A percentile compares a stretch with the other conserved stretches of the same genome.
Conservation (phyloP, 2,329 filamentous ascomycete species). For the Colletotrichum sp. region DNA sequence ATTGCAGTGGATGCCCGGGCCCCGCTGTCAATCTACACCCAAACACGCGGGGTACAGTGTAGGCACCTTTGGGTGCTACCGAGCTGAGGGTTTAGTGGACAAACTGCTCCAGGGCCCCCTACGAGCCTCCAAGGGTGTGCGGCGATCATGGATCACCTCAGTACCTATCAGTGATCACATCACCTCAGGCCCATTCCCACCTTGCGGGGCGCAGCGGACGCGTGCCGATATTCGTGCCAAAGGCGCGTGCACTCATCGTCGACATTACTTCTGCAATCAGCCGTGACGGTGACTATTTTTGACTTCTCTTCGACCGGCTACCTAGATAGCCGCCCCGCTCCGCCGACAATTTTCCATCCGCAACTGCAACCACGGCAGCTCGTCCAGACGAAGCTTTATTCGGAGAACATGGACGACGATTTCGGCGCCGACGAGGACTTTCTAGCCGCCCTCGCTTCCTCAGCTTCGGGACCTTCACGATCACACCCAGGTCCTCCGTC, state of each 20-base stretch:
- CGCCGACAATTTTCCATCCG: background rate
- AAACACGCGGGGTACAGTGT: background rate
- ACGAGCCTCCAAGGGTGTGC: background rate
- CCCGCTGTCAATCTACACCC: background rate
- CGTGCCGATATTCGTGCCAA: background rate
- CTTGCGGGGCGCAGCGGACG: background rate
- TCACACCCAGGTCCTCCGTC: slow-evolving; percentile 24
- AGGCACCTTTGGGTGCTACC: background rate
- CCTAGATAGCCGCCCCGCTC: background rate
- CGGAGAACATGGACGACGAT: slow-evolving; percentile 52
- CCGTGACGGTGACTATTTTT: background rate
- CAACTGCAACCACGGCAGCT: background rate
- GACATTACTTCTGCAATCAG: background rate
- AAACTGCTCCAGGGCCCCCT: background rate
- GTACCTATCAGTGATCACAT: too few relatives aligned
- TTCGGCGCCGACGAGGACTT: slow-evolving; percentile 63
- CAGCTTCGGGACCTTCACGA: slow-evolving; percentile 36
- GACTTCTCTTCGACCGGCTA: background rate
- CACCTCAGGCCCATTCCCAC: background rate
- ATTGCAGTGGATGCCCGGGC: background rate
- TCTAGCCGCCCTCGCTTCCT: slow-evolving; percentile 58
- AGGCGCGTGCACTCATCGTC: background rate
- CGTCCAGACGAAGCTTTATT: background rate
- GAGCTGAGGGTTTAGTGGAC: background rate
- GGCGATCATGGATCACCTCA: too few relatives aligned